A percentile compares a stretch with the other conserved stretches of the same genome.
Evolutionary conservation across 129 eudicot genomes (phyloP).

Genomic region (Daucus carota): DH1_v3.0 NC_030381.2:43538501-43539000

Average conservation of each 20-base stretch:
- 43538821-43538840: conserved; percentile 37
- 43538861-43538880: conserved; percentile 43
- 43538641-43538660: conserved; percentile 84
- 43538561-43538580: not conserved
- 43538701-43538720: conserved; percentile 79
- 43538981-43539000: conserved; percentile 81
- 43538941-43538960: conserved; percentile 30
- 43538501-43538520: not conserved
- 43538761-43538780: conserved; percentile 47
- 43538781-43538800: conserved; percentile 22
- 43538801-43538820: conserved; percentile 37
- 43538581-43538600: conserved; percentile 6
- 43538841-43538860: conserved; percentile 48
- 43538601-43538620: conserved; percentile 39
- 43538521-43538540: not conserved
- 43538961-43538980: conserved; percentile 59
- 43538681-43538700: conserved; percentile 42
- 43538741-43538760: conserved; percentile 86
- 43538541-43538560: not conserved
- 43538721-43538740: conserved; percentile 64
- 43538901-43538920: conserved; percentile 32
- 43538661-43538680: conserved; percentile 41
- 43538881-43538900: conserved; percentile 89
- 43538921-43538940: conserved; percentile 63
- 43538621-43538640: conserved; percentile 35